phyloP scores from a whole-genome alignment of 192 early-diverging fungal species.

The Gigaspora rosea region DNA sequence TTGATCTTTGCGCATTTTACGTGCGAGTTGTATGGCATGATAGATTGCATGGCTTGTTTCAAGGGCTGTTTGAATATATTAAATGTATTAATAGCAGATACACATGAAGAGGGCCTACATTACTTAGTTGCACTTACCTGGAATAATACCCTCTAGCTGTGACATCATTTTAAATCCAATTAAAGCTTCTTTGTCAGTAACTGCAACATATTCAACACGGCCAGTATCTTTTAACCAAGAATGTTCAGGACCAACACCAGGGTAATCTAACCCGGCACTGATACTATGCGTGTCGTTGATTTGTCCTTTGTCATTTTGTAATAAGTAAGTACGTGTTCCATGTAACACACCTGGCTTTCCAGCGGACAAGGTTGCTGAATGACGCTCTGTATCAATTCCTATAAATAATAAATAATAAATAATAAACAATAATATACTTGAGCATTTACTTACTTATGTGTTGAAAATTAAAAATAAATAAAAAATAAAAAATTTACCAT shows the following conservation, averaged over 20 bases:
- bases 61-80: slow-evolving; percentile 61
- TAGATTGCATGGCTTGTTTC: slow-evolving; percentile 94
- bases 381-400: slow-evolving; percentile 73
- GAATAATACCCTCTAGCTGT: slow-evolving; percentile 88
- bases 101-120: not conserved
- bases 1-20: slow-evolving; percentile 70
- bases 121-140: slow-evolving; percentile 36
- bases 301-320: slow-evolving; percentile 96
- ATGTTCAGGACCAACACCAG: slow-evolving; percentile 97
- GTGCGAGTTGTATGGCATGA: slow-evolving; percentile 76
- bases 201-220: slow-evolving; percentile 80
- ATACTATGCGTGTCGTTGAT: slow-evolving; percentile 95
- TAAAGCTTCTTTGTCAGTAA: slow-evolving; percentile 82
- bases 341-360: slow-evolving; percentile 94
- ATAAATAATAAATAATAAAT: not conserved
- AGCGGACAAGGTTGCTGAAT: slow-evolving; percentile 86
- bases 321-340: slow-evolving; percentile 91
- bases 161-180: slow-evolving; percentile 77
- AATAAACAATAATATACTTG: not conserved
- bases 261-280: slow-evolving; percentile 96
- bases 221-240: slow-evolving; percentile 85
- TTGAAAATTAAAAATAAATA: no score
- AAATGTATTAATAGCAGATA: not conserved
- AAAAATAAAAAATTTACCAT: slow-evolving; percentile 60
- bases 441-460: no score